Percentiles rank a stretch among this genome's conserved stretches.
Conservation (phyloP, 495 filamentous ascomycete genomes). For the Jackrogersella multiformis region DNA sequence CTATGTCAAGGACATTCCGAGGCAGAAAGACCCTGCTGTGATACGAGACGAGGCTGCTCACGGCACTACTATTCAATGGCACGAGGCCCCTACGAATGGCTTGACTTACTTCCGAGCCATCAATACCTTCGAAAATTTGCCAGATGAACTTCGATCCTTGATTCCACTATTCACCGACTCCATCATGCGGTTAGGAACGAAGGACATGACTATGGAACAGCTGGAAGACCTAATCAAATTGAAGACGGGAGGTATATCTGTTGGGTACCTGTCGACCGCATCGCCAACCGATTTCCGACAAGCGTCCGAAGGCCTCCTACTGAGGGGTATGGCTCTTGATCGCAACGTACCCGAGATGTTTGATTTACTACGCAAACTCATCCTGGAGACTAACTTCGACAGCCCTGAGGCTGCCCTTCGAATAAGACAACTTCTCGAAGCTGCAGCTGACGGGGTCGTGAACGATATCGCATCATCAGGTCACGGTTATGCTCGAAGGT, state of each 20-base stretch:
- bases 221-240: conserved; percentile 94
- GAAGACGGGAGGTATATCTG: conserved; percentile 91
- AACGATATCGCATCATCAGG: conserved; percentile 89
- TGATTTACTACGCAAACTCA: conserved; percentile 78
- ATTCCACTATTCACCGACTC: conserved; percentile 92
- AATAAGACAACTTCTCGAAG: conserved; percentile 85
- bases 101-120: conserved; percentile 95
- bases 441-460: conserved; percentile 86
- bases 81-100: conserved; percentile 91
- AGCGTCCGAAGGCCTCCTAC: conserved; percentile 80
- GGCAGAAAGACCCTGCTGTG: conserved; percentile 74
- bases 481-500: conserved; percentile 82
- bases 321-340: conserved; percentile 87
- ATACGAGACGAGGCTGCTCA: conserved; percentile 73
- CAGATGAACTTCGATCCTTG: conserved; percentile 82
- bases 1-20: conserved; percentile 85
- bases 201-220: conserved; percentile 88
- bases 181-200: conserved; percentile 91
- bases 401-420: conserved; percentile 79
- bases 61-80: conserved; percentile 82
- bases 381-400: conserved; percentile 89
- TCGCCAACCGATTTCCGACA: conserved; percentile 74
- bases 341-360: conserved; percentile 91
- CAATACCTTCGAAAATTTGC: conserved; percentile 79
- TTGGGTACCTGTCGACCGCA: conserved; percentile 78